Base-by-base conservation (phyloP, 257 asterid species). In the Nicotiana otophora region DNA sequence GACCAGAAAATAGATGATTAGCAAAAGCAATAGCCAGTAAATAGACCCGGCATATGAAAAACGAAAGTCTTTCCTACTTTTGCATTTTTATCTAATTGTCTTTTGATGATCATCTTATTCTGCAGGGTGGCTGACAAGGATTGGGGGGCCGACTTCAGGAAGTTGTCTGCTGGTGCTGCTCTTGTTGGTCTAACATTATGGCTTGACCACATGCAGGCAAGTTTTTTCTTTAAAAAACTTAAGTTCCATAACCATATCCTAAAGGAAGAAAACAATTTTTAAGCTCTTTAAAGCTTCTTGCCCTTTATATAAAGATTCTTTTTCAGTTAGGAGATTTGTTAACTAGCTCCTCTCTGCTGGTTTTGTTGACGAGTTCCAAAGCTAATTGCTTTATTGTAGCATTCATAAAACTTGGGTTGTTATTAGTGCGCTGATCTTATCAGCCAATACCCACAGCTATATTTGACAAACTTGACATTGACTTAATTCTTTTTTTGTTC, bases 151-250 rank as follows among this genome's bases (percentile, higher is more conserved):
- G 99, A 96, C 87, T 96, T 96, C 74, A 88, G 98, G 85, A 94
- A 94, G 87, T 81, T 96, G 84, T 96, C 99, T 17, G 97, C 95
- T 28, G 99, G 98, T 65, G 98, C 98, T 87, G 97, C 98, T 87
- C 94, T 96, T 79, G 97, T 93, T 77, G 99, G 93, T 57, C 90
- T 96, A 33, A 96, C 98, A 85, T 84, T 96, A 83, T 96, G 99
- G 99, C 98, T 96, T 76, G 99, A 96, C 90, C 97, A 85, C 89
- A 94, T 96, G 99, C 99, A 94, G 99, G 99, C 87, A 86, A 83
- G 66, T 68, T 82, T 81, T 84, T 48, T 61, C 81, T 74, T 80
- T 58, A 12, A 63, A 42, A 57, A 46, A 33, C 60, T 51, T n/a
- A 3, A 30, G 67, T 64, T 80, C 76, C 57, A 79, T 77, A 78